phyloP scores from a whole-genome alignment of 228 moss, liverwort and hornwort genomes.

The Sphagnum fallax region DNA sequence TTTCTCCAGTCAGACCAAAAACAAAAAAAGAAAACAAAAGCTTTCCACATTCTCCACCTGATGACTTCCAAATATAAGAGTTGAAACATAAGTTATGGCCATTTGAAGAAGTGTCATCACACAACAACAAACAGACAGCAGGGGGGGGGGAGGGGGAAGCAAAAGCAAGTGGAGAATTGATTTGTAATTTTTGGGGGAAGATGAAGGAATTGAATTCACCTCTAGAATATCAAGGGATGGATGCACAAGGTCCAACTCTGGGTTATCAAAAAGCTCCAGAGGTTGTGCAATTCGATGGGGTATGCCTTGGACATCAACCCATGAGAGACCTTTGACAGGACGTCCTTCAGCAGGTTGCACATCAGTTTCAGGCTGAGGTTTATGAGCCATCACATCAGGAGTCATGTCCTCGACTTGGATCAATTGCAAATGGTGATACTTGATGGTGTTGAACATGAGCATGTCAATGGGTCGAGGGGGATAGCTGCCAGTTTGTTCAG shows the following conservation, averaged over 20 bases:
- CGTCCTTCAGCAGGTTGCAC: conserved; percentile 17
- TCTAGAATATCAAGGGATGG: conserved; percentile 21
- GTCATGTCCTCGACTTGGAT: conserved; percentile 23
- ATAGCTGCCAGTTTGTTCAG: conserved; percentile 20
- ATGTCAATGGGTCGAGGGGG: conserved; percentile 23
- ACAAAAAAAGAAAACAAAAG: too few relatives aligned
- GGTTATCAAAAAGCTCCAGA: conserved; percentile 30
- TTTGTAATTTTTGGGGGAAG: too few relatives aligned
- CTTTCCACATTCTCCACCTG: too few relatives aligned
- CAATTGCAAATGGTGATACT: conserved; percentile 21
- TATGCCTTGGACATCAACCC: conserved; percentile 21
- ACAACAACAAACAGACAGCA: too few relatives aligned
- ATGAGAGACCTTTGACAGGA: conserved; percentile 12
- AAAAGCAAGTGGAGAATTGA: too few relatives aligned
- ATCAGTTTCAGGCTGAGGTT: conserved; percentile 31
- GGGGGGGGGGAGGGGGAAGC: too few relatives aligned
- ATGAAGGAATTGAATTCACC: conserved; percentile 5
- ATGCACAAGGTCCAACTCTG: conserved; percentile 29
- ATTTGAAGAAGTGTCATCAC: too few relatives aligned
- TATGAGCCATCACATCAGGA: conserved; percentile 11
- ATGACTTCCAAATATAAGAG: too few relatives aligned
- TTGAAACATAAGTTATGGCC: too few relatives aligned
- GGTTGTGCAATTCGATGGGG: conserved; percentile 12
- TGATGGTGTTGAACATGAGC: conserved; percentile 20
- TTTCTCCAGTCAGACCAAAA: too few relatives aligned